These are phyloP conservation scores for Pythium sp. DNA, from an alignment of 352 stramenopile species.

Conservation along the genomic window DNA sequence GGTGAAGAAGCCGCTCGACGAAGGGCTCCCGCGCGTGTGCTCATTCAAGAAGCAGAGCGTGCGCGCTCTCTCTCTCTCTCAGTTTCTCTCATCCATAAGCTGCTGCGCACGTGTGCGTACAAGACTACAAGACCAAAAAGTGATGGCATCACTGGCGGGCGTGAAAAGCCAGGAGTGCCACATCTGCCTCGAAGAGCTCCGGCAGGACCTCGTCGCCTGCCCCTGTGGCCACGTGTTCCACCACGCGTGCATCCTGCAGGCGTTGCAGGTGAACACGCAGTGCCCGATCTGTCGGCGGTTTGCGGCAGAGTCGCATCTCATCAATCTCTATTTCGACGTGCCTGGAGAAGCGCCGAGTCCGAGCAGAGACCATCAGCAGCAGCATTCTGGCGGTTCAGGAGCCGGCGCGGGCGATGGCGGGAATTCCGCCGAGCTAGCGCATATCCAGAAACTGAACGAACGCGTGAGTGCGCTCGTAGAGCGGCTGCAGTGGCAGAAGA, in stretches of 20 bases:
- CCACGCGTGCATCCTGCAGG: constrained; percentile 66
- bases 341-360: constrained; percentile 21
- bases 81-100: background rate
- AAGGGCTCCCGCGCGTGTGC: background rate
- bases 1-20: background rate
- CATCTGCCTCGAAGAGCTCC: constrained; percentile 81
- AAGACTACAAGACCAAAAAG: background rate
- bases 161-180: constrained; percentile 66
- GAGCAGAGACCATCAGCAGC: background rate
- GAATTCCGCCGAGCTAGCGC: constrained; percentile 8
- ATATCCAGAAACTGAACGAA: constrained; percentile 42
- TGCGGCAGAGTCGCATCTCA: constrained; percentile 38
- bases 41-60: background rate
- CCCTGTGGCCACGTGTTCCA: constrained; percentile 80
- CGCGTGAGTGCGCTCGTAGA: constrained; percentile 64
- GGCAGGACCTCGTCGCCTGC: constrained; percentile 46
- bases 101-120: background rate
- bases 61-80: background rate
- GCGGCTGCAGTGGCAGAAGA: constrained; percentile 76
- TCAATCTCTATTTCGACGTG: constrained; percentile 70
- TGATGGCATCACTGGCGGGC: constrained; percentile 6
- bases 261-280: constrained; percentile 63
- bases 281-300: constrained; percentile 70
- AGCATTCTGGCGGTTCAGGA: background rate
- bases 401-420: background rate